phyloP scores from a whole-genome alignment of 139 green algal genomes.

The Chlamydomonas eustigma region DNA sequence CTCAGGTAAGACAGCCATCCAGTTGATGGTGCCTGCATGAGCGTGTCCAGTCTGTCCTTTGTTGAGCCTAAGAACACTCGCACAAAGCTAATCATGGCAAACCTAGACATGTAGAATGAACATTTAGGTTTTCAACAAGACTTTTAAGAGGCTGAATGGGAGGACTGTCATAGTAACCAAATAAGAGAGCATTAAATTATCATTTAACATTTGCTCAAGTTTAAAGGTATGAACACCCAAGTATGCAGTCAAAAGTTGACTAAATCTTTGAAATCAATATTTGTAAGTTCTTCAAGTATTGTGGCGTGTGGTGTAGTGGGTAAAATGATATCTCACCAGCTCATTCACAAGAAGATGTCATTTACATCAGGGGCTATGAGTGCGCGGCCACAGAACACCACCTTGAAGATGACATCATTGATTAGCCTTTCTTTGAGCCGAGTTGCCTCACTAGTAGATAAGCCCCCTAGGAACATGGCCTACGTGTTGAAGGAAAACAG shows the following conservation, averaged over 20 bases:
- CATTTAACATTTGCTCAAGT: too few relatives aligned
- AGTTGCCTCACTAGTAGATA: conserved; percentile 28
- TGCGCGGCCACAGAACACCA: conserved; percentile 39
- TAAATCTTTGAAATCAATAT: too few relatives aligned
- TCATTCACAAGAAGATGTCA: conserved; percentile 35
- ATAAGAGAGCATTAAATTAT: too few relatives aligned
- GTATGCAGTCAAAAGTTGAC: too few relatives aligned
- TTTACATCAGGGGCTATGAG: conserved; percentile 26
- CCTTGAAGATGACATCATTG: conserved; percentile 44
- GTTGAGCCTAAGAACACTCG: conserved; percentile 40
- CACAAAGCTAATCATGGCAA: conserved; percentile 32
- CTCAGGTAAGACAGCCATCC: conserved; percentile 10
- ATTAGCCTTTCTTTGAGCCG: conserved; percentile 37
- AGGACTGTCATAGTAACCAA: too few relatives aligned
- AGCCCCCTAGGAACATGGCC: conserved; percentile 40
- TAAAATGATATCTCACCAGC: conserved; percentile 27
- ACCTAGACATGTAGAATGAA: too few relatives aligned
- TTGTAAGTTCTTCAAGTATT: too few relatives aligned
- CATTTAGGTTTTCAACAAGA: too few relatives aligned
- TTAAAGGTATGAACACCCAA: too few relatives aligned
- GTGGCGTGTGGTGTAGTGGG: background rate
- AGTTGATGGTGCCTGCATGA: conserved; percentile 16
- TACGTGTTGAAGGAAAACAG: too few relatives aligned
- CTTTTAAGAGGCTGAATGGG: too few relatives aligned
- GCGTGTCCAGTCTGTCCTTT: conserved; percentile 37